phyloP scores from a whole-genome alignment of 331 rosid genomes.

The Malus hybrid region DNA sequence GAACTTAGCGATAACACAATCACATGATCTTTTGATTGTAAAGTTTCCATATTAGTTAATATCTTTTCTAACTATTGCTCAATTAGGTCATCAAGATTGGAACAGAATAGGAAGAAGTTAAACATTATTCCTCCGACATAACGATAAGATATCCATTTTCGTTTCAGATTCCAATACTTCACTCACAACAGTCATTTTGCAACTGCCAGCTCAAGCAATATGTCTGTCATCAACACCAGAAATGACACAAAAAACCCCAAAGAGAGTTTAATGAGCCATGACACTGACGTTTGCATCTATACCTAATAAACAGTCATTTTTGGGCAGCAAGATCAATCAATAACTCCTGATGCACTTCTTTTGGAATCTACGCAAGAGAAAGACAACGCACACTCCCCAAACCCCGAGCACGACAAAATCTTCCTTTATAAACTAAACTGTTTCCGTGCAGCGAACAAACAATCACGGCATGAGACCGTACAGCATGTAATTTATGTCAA shows the following conservation, averaged over 20 bases:
- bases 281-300: neutral
- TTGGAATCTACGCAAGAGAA: neutral
- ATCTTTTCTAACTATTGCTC: neutral
- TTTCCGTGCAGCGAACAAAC: neutral
- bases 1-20: neutral
- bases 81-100: neutral
- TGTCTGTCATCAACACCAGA: neutral
- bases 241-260: neutral
- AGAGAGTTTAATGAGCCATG: neutral
- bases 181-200: neutral
- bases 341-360: neutral
- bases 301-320: neutral
- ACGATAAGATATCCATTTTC: neutral
- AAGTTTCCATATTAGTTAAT: slow-evolving; percentile 2
- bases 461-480: neutral
- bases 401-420: neutral
- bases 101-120: neutral
- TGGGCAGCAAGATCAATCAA: neutral
- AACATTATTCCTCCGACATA: neutral
- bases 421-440: neutral
- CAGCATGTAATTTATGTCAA: neutral
- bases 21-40: neutral
- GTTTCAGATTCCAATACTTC: neutral
- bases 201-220: neutral
- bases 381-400: neutral